Evolutionary conservation across 2,329 filamentous ascomycete genomes (phyloP).

Genomic region (Aspergillus sp.): DNA sequence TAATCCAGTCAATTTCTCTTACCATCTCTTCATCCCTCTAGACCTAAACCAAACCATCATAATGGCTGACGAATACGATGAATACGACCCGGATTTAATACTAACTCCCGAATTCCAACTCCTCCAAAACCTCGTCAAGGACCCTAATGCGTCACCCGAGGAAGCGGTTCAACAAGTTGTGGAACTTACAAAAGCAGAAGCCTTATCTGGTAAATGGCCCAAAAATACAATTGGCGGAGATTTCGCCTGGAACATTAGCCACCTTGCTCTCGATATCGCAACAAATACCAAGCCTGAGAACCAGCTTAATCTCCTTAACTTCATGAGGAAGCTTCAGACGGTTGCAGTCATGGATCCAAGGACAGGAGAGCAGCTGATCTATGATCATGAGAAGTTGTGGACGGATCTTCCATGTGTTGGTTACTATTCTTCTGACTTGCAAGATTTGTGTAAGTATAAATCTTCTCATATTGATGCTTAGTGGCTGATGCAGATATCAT

Average conservation of each 20-base stretch:
- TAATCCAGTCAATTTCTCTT: not conserved
- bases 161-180: not conserved
- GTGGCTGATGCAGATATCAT: not conserved
- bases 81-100: not conserved
- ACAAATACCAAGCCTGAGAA: not conserved
- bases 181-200: not conserved
- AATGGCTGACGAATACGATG: not conserved
- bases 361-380: not conserved
- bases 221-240: not conserved
- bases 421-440: not conserved
- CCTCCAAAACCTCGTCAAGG: not conserved
- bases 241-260: not conserved
- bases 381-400: not conserved
- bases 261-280: not conserved
- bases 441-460: not conserved
- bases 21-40: not conserved
- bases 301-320: not conserved
- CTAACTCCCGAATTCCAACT: not conserved
- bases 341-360: not conserved
- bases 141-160: no score
- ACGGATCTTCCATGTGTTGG: not conserved
- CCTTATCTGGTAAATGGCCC: not conserved
- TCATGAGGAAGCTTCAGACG: not conserved
- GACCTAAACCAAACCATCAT: not conserved
- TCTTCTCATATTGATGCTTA: not conserved